Conservation (phyloP, 2,329 filamentous ascomycete genomes). For the Colletotrichum magnum region DNA sequence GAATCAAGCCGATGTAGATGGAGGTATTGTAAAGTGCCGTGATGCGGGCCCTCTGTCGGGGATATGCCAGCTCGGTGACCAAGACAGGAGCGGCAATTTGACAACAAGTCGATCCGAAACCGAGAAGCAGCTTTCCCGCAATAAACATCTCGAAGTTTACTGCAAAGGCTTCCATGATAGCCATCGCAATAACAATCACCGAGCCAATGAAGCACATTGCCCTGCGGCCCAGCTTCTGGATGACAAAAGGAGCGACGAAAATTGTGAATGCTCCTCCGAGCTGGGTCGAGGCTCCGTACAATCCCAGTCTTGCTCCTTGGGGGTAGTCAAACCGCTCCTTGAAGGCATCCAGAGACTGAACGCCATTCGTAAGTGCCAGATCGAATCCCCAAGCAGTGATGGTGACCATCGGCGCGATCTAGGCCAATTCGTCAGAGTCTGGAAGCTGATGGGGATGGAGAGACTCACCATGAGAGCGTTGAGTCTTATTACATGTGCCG, state of each 20-base stretch:
- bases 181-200: slow-evolving; percentile 22
- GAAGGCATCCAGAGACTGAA: slow-evolving; percentile 30
- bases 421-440: neutral
- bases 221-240: slow-evolving; percentile 28
- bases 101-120: slow-evolving; percentile 9
- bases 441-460: neutral
- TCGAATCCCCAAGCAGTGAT: slow-evolving; percentile 35
- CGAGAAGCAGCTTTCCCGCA: slow-evolving; percentile 15
- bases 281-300: slow-evolving; percentile 33
- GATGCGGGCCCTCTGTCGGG: neutral
- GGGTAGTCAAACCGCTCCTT: slow-evolving; percentile 32
- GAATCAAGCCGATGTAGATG: slow-evolving; percentile 38
- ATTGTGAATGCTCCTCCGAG: slow-evolving; percentile 32
- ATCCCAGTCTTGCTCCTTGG: slow-evolving; percentile 24
- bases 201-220: slow-evolving; percentile 23
- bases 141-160: slow-evolving; percentile 18
- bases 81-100: slow-evolving; percentile 18
- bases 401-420: neutral
- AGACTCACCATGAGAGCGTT: neutral
- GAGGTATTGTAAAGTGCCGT: slow-evolving; percentile 10
- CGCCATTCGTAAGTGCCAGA: slow-evolving; percentile 29
- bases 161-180: slow-evolving; percentile 15
- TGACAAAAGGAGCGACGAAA: slow-evolving; percentile 30
- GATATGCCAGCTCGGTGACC: slow-evolving; percentile 6
- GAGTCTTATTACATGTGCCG: neutral